phyloP scores from a whole-genome alignment of 768 basidiomycete species.

The Candolleomyces eurysporus region DNA sequence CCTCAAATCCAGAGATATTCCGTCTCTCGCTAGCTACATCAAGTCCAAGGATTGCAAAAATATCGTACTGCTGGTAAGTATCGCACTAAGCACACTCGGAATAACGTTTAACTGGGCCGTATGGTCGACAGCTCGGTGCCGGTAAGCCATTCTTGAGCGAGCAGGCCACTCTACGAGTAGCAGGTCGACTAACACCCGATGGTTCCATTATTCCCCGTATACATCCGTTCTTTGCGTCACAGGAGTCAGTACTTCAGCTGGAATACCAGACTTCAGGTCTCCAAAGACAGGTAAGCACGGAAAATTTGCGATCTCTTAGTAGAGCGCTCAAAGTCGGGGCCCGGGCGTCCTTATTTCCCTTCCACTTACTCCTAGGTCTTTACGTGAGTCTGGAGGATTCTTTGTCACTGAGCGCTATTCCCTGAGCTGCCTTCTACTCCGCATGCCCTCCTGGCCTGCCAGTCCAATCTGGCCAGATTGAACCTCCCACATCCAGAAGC shows the following conservation, averaged over 20 bases:
- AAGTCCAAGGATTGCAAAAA: slow-evolving; percentile 65
- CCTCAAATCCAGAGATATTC: slow-evolving; percentile 26
- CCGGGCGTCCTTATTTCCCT: background rate
- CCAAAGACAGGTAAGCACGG: slow-evolving; percentile 68
- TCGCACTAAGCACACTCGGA: slow-evolving; percentile 3
- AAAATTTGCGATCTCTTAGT: background rate
- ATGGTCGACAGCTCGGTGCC: slow-evolving; percentile 54
- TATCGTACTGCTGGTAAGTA: slow-evolving; percentile 69
- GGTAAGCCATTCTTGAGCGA: slow-evolving; percentile 37
- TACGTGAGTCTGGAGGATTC: slow-evolving; percentile 38
- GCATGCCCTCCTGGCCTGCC: slow-evolving; percentile 2
- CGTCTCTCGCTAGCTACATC: slow-evolving; percentile 61
- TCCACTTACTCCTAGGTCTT: slow-evolving; percentile 36
- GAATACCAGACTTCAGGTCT: slow-evolving; percentile 88
- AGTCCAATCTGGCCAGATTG: slow-evolving; percentile 76
- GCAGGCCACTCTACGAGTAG: background rate
- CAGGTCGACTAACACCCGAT: background rate
- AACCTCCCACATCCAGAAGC: slow-evolving; percentile 92
- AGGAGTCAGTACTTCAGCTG: slow-evolving; percentile 79
- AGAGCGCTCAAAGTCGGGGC: background rate
- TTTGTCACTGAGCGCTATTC: background rate
- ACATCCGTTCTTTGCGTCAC: background rate
- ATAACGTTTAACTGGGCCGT: background rate
- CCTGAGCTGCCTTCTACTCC: background rate
- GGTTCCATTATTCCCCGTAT: too few species aligned